phyloP scores from a whole-genome alignment of 2,329 filamentous ascomycete species.

The Exophiala spinifera region DNA sequence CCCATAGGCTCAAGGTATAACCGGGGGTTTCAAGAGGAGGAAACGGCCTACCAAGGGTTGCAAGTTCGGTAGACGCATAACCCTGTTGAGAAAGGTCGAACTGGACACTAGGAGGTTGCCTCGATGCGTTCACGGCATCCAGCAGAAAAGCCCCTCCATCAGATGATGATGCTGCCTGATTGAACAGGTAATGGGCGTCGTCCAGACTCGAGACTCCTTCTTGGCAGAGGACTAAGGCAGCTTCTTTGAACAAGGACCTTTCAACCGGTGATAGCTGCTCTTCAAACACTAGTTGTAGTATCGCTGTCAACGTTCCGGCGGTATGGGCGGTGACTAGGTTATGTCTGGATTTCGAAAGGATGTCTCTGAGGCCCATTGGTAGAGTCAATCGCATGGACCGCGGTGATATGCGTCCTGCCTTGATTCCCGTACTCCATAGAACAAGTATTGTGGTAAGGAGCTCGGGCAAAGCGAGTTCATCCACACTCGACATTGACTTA shows the following conservation, averaged over 20 bases:
- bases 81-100: slow-evolving; percentile 89
- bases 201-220: slow-evolving; percentile 77
- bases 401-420: slow-evolving; percentile 13
- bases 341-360: slow-evolving; percentile 61
- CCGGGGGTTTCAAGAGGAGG: slow-evolving; percentile 75
- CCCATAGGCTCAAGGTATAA: slow-evolving; percentile 88
- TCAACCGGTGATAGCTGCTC: slow-evolving; percentile 56
- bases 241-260: slow-evolving; percentile 57
- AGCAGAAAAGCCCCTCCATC: slow-evolving; percentile 67
- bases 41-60: slow-evolving; percentile 79
- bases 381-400: slow-evolving; percentile 51
- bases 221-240: slow-evolving; percentile 67
- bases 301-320: slow-evolving; percentile 66
- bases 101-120: slow-evolving; percentile 80
- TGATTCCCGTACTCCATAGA: slow-evolving; percentile 23
- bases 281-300: slow-evolving; percentile 62
- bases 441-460: slow-evolving; percentile 25
- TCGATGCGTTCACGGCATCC: slow-evolving; percentile 69
- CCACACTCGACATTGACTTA: slow-evolving; percentile 21
- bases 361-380: slow-evolving; percentile 59
- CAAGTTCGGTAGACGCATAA: slow-evolving; percentile 84
- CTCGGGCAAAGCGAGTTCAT: slow-evolving; percentile 29
- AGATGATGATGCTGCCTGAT: slow-evolving; percentile 51
- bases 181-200: slow-evolving; percentile 74
- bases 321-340: slow-evolving; percentile 71